Base-by-base conservation (phyloP, 208 protist species). In the Trypanosoma mega region DNA sequence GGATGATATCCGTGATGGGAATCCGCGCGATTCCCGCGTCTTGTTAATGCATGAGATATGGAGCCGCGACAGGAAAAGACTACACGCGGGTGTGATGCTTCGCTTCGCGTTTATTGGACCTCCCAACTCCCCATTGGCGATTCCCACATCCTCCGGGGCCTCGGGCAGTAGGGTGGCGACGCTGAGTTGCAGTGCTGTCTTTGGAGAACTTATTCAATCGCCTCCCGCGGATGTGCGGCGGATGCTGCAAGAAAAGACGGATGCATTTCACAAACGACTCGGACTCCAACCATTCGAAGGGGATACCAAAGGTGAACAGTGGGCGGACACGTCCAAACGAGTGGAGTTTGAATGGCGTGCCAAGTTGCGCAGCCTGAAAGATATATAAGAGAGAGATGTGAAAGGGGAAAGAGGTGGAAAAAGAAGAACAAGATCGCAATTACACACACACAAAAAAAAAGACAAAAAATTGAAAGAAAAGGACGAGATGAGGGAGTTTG, bases 41-140 rank as follows among this genome's bases (percentile, higher is more conserved):
- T 68, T 76, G 44, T 21, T 76, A n/a, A 54, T 78, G 27, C 70
- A 80, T 2, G 70, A 80, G 60, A 67, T 85, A 16, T 85, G 72
- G 74, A 85, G 78, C 41, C 59, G 34, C 2, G 78, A 80, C 24
- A 63, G 68, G n/a, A 63, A 72, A 37, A 80, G 48, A 59, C 68
- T 85, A 3, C 66, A 78, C 62, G 74, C 78, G 2, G 49, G 56
- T 29, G 18, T 63, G 24, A 24, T 63, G 30, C 3, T 52, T 1
- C 43, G 56, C 31, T 27, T 24, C 2, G 56, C 56, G n/a, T 31
- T 63, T 2, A 45, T 63, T 3, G 56, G 56, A 24, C 29, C 47
- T 44, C 16, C 56, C n/a, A 39, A 41, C 5, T 63, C 56, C 20
- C 56, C 45, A 6, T 18, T 63, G 3, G 56, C 56, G 31, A 11